Conservation (phyloP, 129 eudicot species). For the Ambrosia artemisiifolia region DNA sequence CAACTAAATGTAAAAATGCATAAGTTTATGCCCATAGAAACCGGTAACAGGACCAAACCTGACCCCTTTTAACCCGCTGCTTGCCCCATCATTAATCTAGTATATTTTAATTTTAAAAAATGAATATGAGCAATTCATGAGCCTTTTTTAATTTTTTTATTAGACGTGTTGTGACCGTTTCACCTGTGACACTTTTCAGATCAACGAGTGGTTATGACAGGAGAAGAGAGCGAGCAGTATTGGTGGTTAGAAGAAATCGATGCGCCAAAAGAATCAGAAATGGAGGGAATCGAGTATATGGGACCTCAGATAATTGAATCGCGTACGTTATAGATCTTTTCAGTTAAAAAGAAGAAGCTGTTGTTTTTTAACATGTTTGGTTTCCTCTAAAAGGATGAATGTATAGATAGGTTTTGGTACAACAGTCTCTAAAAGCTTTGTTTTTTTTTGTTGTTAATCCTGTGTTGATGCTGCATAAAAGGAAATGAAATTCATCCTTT, state of each 20-base stretch:
- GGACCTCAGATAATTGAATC: constrained; percentile 60
- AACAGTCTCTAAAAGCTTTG: not conserved
- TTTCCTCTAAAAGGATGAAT: not conserved
- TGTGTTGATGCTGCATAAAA: not conserved
- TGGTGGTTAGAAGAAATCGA: constrained; percentile 79
- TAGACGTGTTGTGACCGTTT: not conserved
- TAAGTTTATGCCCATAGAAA: not conserved
- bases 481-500: not conserved
- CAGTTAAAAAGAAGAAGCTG: too few relatives aligned
- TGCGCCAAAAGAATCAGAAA: constrained; percentile 58
- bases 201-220: constrained; percentile 9
- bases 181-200: constrained; percentile 23
- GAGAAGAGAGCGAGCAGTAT: constrained; percentile 33
- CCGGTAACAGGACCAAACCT: not conserved
- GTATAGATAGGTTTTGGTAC: constrained; percentile 4
- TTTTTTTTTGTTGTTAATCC: not conserved
- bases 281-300: constrained; percentile 62
- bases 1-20: not conserved
- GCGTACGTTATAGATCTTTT: not conserved
- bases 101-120: not conserved
- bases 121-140: not conserved
- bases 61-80: not conserved
- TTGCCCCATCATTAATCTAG: not conserved
- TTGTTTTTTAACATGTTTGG: not conserved
- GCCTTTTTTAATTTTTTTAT: not conserved